Conservation (phyloP, 2,329 filamentous ascomycete species). For the Dactylellina haptotyla region DNA sequence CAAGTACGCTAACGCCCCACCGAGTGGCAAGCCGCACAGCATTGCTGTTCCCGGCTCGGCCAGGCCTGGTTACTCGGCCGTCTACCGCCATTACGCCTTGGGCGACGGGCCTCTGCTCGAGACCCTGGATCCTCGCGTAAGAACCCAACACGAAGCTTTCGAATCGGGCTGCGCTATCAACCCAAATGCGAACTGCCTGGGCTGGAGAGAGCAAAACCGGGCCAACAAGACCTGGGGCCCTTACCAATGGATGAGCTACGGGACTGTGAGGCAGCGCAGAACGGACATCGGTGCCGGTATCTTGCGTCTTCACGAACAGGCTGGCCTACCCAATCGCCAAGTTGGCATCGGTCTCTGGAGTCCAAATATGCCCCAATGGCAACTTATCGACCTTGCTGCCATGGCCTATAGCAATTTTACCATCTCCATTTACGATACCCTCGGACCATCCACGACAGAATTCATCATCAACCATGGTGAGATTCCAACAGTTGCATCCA, state of each 20-base stretch:
- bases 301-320: slow-evolving; percentile 79
- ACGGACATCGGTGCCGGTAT: slow-evolving; percentile 87
- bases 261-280: slow-evolving; percentile 78
- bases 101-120: slow-evolving; percentile 76
- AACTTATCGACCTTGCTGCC: slow-evolving; percentile 85
- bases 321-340: slow-evolving; percentile 73
- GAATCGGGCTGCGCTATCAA: slow-evolving; percentile 68
- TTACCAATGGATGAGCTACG: slow-evolving; percentile 86
- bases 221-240: slow-evolving; percentile 76
- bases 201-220: slow-evolving; percentile 81
- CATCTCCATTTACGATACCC: slow-evolving; percentile 94
- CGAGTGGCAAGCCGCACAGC: slow-evolving; percentile 80
- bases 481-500: slow-evolving; percentile 76
- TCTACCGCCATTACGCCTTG: slow-evolving; percentile 87
- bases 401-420: slow-evolving; percentile 87
- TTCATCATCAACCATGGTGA: slow-evolving; percentile 94
- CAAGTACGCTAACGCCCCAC: slow-evolving; percentile 66
- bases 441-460: slow-evolving; percentile 89
- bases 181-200: slow-evolving; percentile 78
- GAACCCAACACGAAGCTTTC: slow-evolving; percentile 82
- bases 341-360: slow-evolving; percentile 86
- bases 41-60: slow-evolving; percentile 79
- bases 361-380: slow-evolving; percentile 88
- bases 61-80: slow-evolving; percentile 74
- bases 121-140: slow-evolving; percentile 74